Base-by-base conservation (phyloP, 169 alveolate genomes). In the Plasmodium cynomolgi region DNA sequence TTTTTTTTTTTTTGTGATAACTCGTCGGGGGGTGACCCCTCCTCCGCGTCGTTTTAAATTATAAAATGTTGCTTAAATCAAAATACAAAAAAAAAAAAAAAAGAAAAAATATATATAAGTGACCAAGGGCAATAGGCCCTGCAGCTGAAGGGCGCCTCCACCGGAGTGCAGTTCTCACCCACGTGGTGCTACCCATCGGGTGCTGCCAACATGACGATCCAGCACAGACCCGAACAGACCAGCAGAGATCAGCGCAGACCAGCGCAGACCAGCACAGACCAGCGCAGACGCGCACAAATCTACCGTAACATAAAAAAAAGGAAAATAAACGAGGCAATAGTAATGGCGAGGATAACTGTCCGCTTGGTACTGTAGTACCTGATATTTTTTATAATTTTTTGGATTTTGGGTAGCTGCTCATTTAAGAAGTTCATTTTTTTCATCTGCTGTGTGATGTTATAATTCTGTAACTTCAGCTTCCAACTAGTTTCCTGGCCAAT, bases 321-420 rank as follows among this genome's bases (percentile, higher is more conserved):
- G 74, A 90, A 90, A 41, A 90, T 90, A 26, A 85, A 90, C 4
- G 83, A 26, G 8, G 94, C 79, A 37, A 90, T 80, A 15, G 54
- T 58, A 72, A 81, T 29, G 23, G 94, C 41, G 31, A 90, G 41
- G 34, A 90, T 90, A 26, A 81, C 44, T 7, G 33, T 71, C 41
- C 75, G 68, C 50, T 81, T 90, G n/a, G 83, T 33, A 68, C 34
- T 90, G 20, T 90, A 81, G 56, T 79, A 26, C 54, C 82, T 80
- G 50, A 90, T 90, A 33, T 90, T 90, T 81, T 90, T 90, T n/a
- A 90, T 37, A 37, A 90, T 81, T 80, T 81, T 90, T 39, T 90
- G 90, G 29, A 90, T 90, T 71, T 90, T 85, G 9, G 94, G 94
- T 34, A 90, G 20, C 72, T 90, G 74, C 3, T 34, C 47, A 68